A percentile compares a stretch with the other conserved stretches of the same genome.
These are phyloP conservation scores for Coemansia sp. DNA, from an alignment of 192 early-diverging fungal species.

Conservation along the genomic window DNA sequence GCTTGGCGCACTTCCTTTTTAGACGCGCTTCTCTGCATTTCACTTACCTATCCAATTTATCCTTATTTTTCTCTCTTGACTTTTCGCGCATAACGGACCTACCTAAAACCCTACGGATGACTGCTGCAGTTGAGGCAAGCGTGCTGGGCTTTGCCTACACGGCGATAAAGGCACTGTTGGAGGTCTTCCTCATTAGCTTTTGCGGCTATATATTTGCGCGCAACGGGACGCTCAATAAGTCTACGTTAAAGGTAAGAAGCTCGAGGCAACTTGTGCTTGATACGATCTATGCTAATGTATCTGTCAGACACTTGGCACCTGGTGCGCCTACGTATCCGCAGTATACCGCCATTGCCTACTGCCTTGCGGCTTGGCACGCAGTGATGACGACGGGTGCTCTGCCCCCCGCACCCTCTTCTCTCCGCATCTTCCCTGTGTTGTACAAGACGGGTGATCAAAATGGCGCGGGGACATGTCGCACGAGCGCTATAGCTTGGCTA, in stretches of 20 bases:
- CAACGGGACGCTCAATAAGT: slow-evolving; percentile 53
- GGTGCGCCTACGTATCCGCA: background rate
- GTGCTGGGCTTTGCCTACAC: slow-evolving; percentile 50
- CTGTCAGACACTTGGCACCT: background rate
- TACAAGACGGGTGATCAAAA: background rate
- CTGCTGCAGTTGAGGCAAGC: slow-evolving; percentile 22
- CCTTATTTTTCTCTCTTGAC: slow-evolving; percentile 1
- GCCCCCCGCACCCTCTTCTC: background rate
- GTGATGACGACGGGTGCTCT: background rate
- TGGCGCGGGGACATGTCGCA: background rate
- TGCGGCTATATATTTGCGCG: slow-evolving; percentile 57
- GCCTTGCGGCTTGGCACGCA: background rate
- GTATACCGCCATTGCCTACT: slow-evolving; percentile 3
- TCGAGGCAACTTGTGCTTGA: background rate
- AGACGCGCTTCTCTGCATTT: slow-evolving; percentile 3
- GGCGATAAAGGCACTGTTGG: slow-evolving; percentile 52
- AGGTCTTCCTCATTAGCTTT: slow-evolving; percentile 56
- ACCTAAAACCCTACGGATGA: background rate
- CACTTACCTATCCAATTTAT: background rate
- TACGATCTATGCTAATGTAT: background rate
- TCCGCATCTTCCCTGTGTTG: background rate
- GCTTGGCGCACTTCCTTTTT: background rate
- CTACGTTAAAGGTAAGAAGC: slow-evolving; percentile 56
- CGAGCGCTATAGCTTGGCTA: background rate
- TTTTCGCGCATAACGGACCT: background rate